Evolutionary conservation across 352 stramenopile species (phyloP), one percentile per base, ranked within the genome.

Genomic region (Pythium monospermum): DNA sequence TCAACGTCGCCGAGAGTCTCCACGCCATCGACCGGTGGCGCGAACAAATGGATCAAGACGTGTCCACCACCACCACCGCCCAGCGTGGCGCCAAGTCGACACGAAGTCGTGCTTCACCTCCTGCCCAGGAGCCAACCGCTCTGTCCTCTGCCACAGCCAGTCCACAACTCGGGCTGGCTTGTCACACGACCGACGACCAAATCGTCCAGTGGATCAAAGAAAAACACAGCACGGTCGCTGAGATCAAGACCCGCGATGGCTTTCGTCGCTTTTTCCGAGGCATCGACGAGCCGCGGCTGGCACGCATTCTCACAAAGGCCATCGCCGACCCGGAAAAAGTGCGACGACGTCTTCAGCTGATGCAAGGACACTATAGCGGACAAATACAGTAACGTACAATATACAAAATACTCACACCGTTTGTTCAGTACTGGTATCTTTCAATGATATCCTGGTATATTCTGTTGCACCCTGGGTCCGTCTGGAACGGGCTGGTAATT

Each of bases 21-120:
- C 67, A 85, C 33, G 79, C 76, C 16, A 87, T 90, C 53, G 73
- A 85, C 45, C 71, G 73, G 30, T 91, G 79, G 76, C 64, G 74
- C n/a, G 76, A 90, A 41, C 61, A 83, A 44, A 77, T 83, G 69
- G 69, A 79, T 12, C 61, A 76, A 10, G 72, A 84, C 26, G 19
- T 30, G 13, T 4, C 3, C 16, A 10, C 31, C 11, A 49, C 40
- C 2, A 16, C 18, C 2, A 39, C 6, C 10, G 18, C 28, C 7
- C 25, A 27, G 10, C 12, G 30, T 6, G 11, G 16, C 39, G 11
- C 39, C 39, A 46, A 46, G 21, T 15, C 21, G 39, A 46, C 2
- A 16, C 39, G 23, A 15, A 16, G 19, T 13, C 13, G 21, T 19
- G 15, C 3, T 41, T 41, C 35, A 23, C 23, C 35, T 19, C 21